Conservation (phyloP, 352 stramenopile species). For the Phytopythium montanum region DNA sequence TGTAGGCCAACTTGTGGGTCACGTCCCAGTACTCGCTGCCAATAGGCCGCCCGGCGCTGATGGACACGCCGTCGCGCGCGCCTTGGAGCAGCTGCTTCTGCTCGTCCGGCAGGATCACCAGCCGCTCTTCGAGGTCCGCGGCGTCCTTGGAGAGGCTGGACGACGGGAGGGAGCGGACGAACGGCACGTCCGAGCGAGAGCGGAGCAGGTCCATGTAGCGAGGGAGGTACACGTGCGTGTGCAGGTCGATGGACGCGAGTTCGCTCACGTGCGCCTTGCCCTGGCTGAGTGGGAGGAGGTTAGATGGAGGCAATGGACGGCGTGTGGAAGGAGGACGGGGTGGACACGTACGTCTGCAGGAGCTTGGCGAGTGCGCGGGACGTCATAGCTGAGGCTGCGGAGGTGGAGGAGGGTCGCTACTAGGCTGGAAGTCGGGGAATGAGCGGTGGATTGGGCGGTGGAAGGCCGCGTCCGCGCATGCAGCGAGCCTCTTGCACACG, state of each 20-base stretch:
- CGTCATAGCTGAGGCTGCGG: constrained; percentile 11
- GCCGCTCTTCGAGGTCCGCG: constrained; percentile 20
- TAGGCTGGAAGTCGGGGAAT: not conserved
- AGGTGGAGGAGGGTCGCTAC: not conserved
- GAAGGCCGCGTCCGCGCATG: too few relatives aligned
- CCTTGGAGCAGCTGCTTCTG: constrained; percentile 32
- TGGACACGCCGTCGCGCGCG: constrained; percentile 15
- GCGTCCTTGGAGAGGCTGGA: constrained; percentile 9
- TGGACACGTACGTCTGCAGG: constrained; percentile 5
- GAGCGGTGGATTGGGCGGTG: not conserved
- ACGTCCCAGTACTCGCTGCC: constrained; percentile 57
- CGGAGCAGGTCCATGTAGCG: constrained; percentile 63
- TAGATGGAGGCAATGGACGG: not conserved
- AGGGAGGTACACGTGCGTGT: constrained; percentile 66
- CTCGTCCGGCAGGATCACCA: constrained; percentile 59
- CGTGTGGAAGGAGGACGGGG: not conserved
- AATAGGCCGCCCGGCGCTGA: constrained; percentile 47
- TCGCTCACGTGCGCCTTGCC: constrained; percentile 32
- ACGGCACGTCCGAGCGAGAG: constrained; percentile 35
- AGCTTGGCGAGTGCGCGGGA: constrained; percentile 23
- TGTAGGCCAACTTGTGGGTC: constrained; percentile 53
- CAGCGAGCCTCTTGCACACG: too few relatives aligned
- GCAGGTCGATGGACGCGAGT: constrained; percentile 43
- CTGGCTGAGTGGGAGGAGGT: constrained; percentile 11
- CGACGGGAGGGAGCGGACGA: constrained; percentile 24